phyloP scores from a whole-genome alignment of 78 protist species.

The Guillardia theta region DNA sequence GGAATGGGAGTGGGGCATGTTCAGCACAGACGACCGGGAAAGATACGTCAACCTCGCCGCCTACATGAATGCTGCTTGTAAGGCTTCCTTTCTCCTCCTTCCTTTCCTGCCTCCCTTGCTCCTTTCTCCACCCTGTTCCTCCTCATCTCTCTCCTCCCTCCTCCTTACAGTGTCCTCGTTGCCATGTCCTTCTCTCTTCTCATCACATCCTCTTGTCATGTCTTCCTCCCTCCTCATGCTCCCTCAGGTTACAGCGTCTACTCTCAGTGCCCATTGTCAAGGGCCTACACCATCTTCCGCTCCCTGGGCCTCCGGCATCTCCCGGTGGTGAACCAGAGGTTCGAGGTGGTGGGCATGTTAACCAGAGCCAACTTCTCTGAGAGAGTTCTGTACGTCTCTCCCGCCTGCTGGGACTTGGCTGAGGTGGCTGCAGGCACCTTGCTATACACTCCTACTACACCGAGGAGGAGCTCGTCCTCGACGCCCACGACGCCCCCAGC shows the following conservation, averaged over 20 bases:
- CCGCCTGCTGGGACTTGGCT: too few relatives aligned
- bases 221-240: too few relatives aligned
- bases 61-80: slow-evolving; percentile 32
- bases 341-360: not conserved
- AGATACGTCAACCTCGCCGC: not conserved
- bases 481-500: too few relatives aligned
- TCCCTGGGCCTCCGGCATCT: not conserved
- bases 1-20: slow-evolving; percentile 38
- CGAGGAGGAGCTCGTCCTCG: too few relatives aligned
- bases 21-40: not conserved
- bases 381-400: not conserved
- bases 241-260: not conserved
- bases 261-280: not conserved
- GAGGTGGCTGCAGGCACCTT: too few relatives aligned
- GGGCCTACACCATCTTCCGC: not conserved
- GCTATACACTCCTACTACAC: too few relatives aligned
- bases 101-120: too few relatives aligned
- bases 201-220: too few relatives aligned
- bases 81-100: not conserved
- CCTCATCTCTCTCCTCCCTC: too few relatives aligned
- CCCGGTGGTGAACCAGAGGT: not conserved
- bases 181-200: too few relatives aligned
- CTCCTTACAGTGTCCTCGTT: too few relatives aligned
- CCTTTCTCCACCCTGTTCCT: too few relatives aligned
- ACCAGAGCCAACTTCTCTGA: not conserved